Conservation (phyloP, 1,139 yeast genomes). For the Magnusiomyces fungicola region DNA sequence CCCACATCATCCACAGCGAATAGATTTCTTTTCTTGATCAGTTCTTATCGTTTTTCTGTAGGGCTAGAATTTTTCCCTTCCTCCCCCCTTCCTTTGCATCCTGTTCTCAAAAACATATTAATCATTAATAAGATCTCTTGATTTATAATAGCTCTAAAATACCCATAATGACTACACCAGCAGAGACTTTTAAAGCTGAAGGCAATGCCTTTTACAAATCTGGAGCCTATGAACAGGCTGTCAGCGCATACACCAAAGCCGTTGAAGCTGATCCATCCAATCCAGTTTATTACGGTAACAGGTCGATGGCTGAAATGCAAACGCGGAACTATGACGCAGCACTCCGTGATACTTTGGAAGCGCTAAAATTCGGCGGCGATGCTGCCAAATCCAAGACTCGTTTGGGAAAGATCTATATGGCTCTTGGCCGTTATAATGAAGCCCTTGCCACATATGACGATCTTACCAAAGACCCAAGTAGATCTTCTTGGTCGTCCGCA, state of each 20-base stretch:
- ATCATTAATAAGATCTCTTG: neutral
- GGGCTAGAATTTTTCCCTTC: neutral
- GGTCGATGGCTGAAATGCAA: conserved; percentile 71
- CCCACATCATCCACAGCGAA: neutral
- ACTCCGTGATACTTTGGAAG: conserved; percentile 39
- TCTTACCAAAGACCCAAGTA: conserved; percentile 4
- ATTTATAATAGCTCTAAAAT: neutral
- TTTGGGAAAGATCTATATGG: conserved; percentile 32
- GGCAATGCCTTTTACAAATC: conserved; percentile 36
- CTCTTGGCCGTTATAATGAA: conserved; percentile 32
- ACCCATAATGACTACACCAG: conserved; percentile 14
- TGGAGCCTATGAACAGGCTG: conserved; percentile 33
- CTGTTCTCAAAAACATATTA: neutral
- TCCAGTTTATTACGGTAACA: conserved; percentile 56
- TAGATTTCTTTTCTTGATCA: neutral
- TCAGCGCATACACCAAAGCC: conserved; percentile 33
- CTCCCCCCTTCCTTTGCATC: neutral
- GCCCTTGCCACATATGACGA: conserved; percentile 27
- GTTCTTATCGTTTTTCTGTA: too few species aligned
- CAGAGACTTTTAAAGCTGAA: conserved; percentile 30
- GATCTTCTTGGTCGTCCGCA: conserved; percentile 5
- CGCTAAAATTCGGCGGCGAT: conserved; percentile 31
- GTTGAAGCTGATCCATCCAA: conserved; percentile 33
- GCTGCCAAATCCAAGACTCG: conserved; percentile 32
- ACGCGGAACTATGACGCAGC: conserved; percentile 52